Base-by-base conservation (phyloP, 1,139 yeast genomes). In the Lizanozyma gosingica region DNA sequence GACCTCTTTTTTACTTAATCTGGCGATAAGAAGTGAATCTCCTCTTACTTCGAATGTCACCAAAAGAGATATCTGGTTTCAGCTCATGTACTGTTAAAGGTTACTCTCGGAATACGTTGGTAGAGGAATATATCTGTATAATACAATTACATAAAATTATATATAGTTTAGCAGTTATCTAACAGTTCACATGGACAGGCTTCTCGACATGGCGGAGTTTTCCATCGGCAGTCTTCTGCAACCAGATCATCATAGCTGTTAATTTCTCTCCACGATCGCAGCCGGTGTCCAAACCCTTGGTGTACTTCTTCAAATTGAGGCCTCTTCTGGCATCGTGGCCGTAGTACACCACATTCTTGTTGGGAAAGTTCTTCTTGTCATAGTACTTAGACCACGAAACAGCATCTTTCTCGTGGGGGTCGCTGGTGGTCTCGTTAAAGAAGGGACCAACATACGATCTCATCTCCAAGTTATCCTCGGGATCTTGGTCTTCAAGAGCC, bases 281-380 rank as follows among this genome's bases (percentile, higher is more conserved):
- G 2, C 85, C 85, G 9, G 86, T 67, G 55, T 90, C 97, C 35
- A 90, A 62, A 0, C 97, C 97, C 51, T 74, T 78, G 3, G 95
- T 71, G 57, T 67, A 86, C 45, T 74, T 71, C 47, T 75, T 73
- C 39, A 82, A 49, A 43, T 75, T 78, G 38, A 90, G 71, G 0
- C 97, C 96, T 43, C 80, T 65, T 42, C 78, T 70, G 3, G 97
- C 94, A 57, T 85, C 94, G 55, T 90, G 97, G 1, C 97, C 97
- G 55, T 90, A 90, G 52, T 77, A 79, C 1, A 87, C 90, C n/a
- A 76, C 73, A 35, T 53, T 48, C 14, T 76, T 62, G 38, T 17
- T 16, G 37, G 39, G 35, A 47, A 39, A 4, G 55, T 42, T 27
- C 14, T 72, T 65, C 37, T 65, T 58, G 49, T 80, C 78, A 75